Evolutionary conservation across 2,329 filamentous ascomycete species (phyloP).

Genomic region (Chalaropsis thielavioides): DNA sequence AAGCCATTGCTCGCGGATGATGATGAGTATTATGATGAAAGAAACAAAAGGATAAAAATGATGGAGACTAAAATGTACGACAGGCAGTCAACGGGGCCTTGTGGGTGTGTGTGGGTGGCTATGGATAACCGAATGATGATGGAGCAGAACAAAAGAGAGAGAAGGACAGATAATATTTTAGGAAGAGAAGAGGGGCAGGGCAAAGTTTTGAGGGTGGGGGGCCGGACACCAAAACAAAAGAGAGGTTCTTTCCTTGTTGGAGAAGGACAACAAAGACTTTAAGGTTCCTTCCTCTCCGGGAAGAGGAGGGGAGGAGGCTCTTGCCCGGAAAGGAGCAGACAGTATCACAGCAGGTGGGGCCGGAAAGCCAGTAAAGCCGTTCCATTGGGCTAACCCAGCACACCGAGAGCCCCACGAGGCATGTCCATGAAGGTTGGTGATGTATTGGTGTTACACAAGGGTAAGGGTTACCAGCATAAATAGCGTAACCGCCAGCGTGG

Average conservation of each 20-base stretch:
- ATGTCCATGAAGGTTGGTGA: neutral
- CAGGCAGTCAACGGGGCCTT: conserved; percentile 7
- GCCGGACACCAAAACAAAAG: neutral
- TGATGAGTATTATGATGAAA: neutral
- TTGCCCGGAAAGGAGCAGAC: no score
- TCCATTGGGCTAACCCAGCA: no score
- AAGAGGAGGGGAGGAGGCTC: neutral
- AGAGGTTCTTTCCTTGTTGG: neutral
- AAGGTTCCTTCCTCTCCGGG: neutral
- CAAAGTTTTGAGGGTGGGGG: neutral
- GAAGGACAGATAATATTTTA: neutral
- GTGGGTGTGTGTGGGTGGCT: neutral
- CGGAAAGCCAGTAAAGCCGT: no score
- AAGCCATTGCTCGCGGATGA: neutral
- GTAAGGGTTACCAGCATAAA: neutral
- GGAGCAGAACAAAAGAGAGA: neutral
- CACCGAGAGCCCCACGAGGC: neutral
- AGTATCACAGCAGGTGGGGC: neutral
- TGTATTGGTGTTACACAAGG: neutral
- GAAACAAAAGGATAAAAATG: neutral
- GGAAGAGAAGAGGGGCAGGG: neutral
- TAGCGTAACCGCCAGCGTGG: neutral
- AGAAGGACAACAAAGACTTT: conserved; percentile 6
- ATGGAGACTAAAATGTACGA: conserved; percentile 10
- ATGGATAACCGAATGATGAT: conserved; percentile 1